These are phyloP conservation scores for Arachis hypogaea DNA, from an alignment of 306 rosid genomes.

Conservation along the genomic window DNA sequence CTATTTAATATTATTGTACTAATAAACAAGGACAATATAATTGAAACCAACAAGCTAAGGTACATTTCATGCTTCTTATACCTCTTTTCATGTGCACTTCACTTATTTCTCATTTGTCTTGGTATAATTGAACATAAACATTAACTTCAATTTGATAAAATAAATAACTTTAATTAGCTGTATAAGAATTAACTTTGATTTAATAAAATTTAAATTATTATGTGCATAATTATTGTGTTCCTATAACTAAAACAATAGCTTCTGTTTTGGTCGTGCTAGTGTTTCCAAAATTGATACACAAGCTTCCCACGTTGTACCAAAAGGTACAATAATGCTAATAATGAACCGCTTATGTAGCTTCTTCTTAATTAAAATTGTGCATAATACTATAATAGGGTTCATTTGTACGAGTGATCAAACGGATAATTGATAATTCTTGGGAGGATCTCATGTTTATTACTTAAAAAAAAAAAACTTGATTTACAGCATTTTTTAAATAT, in stretches of 20 bases:
- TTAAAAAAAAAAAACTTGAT: no score
- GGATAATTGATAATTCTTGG: no score
- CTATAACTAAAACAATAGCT: not conserved
- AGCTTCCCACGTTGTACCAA: constrained; percentile 29
- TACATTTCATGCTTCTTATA: constrained; percentile 24
- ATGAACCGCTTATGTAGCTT: not conserved
- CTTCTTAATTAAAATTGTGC: not conserved
- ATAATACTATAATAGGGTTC: not conserved
- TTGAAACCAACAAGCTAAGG: constrained; percentile 26
- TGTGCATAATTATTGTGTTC: constrained; percentile 30
- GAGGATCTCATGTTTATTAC: no score
- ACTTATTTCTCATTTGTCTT: not conserved
- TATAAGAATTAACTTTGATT: not conserved
- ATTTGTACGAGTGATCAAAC: not conserved
- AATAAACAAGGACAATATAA: constrained; percentile 39
- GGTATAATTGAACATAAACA: no score
- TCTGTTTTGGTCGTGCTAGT: not conserved
- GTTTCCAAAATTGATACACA: constrained; percentile 18
- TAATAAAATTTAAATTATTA: not conserved
- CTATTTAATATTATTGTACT: not conserved
- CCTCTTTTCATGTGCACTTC: constrained; percentile 40
- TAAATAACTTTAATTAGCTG: not conserved
- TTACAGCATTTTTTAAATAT: no score
- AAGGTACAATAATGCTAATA: constrained; percentile 28
- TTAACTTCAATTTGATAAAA: no score